These are phyloP conservation scores for Colletotrichum zoysiae DNA, from an alignment of 2,329 filamentous ascomycete species.

Conservation along the genomic window DNA sequence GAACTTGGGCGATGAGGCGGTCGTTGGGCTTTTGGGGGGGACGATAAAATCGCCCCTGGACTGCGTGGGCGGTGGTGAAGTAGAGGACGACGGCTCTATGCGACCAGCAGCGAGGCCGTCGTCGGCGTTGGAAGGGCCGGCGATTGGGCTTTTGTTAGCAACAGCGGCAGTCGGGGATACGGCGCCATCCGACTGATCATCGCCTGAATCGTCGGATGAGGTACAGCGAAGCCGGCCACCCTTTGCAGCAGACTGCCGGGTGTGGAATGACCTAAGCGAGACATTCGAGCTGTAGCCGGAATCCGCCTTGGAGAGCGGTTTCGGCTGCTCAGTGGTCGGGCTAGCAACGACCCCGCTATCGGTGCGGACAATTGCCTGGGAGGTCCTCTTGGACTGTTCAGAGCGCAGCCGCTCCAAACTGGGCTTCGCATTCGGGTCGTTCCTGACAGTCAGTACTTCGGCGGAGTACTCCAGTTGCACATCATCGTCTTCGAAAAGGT, in stretches of 20 bases:
- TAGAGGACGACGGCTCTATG: conserved; percentile 42
- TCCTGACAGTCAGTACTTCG: conserved; percentile 56
- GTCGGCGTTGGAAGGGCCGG: conserved; percentile 11
- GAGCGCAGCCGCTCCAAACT: conserved; percentile 44
- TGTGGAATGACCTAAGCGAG: conserved; percentile 66
- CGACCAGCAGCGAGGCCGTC: conserved; percentile 21
- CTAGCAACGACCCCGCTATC: conserved; percentile 66
- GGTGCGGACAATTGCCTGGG: conserved; percentile 50
- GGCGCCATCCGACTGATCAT: conserved; percentile 26
- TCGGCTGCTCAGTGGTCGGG: conserved; percentile 56
- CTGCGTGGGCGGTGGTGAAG: conserved; percentile 53
- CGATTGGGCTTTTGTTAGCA: conserved; percentile 18
- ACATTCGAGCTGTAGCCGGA: conserved; percentile 73
- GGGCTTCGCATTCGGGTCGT: conserved; percentile 60
- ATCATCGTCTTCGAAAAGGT: conserved; percentile 60
- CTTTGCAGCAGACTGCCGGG: conserved; percentile 46
- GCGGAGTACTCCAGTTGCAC: conserved; percentile 49
- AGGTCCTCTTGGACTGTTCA: conserved; percentile 43
- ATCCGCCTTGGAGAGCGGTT: conserved; percentile 67
- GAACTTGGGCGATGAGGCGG: conserved; percentile 27
- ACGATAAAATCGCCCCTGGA: conserved; percentile 49
- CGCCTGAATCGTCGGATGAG: conserved; percentile 25
- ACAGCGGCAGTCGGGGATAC: conserved; percentile 30
- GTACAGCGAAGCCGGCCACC: conserved; percentile 5
- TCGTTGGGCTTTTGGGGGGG: conserved; percentile 20